Conservation (phyloP, 441 rosid species). For the Geranium incanum region DNA sequence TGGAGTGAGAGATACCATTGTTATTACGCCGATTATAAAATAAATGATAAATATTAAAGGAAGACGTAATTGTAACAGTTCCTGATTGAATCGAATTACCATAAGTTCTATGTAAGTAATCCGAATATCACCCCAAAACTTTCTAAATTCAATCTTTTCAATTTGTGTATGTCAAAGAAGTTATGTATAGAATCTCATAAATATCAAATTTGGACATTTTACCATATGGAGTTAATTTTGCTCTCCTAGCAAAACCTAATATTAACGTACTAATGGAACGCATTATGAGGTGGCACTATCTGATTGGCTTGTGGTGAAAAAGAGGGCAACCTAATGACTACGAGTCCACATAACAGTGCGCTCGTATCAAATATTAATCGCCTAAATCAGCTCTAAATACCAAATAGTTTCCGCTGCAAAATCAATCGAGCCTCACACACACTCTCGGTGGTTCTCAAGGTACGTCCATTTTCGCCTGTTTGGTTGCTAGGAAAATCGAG, state of each 20-base stretch:
- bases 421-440: neutral
- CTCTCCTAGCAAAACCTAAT: neutral
- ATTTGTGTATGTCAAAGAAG: too few species aligned
- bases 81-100: too few species aligned
- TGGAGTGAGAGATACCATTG: too few species aligned
- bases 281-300: neutral
- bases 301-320: neutral
- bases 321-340: slow-evolving; percentile 4
- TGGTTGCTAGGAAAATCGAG: slow-evolving; percentile 4
- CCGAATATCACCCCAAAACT: too few species aligned
- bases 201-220: too few species aligned
- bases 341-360: neutral
- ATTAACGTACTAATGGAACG: neutral
- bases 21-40: too few species aligned
- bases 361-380: neutral
- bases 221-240: too few species aligned
- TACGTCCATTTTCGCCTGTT: slow-evolving; percentile 7
- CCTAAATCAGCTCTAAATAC: neutral
- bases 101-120: too few species aligned
- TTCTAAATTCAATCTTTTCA: too few species aligned
- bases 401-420: neutral
- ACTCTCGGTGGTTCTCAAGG: neutral
- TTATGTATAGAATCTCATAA: too few species aligned
- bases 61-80: too few species aligned
- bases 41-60: too few species aligned